phyloP scores from a whole-genome alignment of 176 grass and related monocot genomes.

The Aegilops umbellulata region DNA sequence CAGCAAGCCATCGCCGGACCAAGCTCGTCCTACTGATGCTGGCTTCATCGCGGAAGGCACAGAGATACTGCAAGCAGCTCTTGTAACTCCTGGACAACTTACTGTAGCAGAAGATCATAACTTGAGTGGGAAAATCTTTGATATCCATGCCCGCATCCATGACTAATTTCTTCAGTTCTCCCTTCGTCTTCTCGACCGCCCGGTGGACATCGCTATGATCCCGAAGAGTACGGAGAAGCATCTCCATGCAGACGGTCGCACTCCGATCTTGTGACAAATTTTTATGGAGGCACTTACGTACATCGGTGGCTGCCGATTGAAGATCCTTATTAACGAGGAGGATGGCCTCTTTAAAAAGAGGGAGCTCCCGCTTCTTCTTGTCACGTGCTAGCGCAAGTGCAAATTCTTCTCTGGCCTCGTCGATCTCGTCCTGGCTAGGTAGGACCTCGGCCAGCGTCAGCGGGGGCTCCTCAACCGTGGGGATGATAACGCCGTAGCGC shows the following conservation, averaged over 20 bases:
- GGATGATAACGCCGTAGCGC: background rate
- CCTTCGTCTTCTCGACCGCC: background rate
- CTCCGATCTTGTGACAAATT: background rate
- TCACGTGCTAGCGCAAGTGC: background rate
- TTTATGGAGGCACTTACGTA: background rate
- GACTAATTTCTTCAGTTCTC: background rate
- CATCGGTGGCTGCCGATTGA: background rate
- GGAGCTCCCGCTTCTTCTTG: background rate
- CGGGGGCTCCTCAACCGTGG: background rate
- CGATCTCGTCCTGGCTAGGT: background rate
- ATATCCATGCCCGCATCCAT: background rate
- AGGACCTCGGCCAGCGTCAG: background rate
- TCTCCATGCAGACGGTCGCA: background rate
- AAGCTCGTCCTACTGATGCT: slow-evolving; percentile 21
- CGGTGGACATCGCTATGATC: background rate
- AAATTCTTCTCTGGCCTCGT: background rate
- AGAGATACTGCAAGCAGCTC: slow-evolving; percentile 24
- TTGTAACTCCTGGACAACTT: background rate
- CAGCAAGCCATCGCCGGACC: slow-evolving; percentile 7
- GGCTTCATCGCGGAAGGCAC: background rate
- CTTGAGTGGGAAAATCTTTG: no score
- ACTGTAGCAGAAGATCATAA: slow-evolving; percentile 6
- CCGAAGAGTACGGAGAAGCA: background rate
- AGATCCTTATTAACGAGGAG: background rate
- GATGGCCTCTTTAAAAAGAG: no score